These are phyloP conservation scores for Cutaneotrichosporon dermatis DNA, from an alignment of 1,284 basidiomycete species.

Conservation along the genomic window DNA sequence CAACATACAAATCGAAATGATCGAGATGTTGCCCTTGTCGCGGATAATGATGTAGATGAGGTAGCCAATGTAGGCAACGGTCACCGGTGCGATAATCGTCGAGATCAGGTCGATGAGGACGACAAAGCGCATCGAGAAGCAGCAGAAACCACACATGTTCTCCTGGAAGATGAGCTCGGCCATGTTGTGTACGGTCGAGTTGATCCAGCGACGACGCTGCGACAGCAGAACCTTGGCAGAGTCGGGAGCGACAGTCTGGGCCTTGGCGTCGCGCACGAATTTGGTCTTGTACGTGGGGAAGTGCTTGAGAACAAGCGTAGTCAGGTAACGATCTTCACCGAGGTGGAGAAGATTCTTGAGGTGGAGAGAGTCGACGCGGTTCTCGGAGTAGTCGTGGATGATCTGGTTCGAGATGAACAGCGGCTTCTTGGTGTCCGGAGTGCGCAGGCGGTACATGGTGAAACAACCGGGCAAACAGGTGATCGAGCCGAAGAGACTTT, in stretches of 20 bases:
- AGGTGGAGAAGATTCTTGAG: slow-evolving; percentile 96
- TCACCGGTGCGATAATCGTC: slow-evolving; percentile 86
- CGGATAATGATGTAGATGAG: slow-evolving; percentile 71
- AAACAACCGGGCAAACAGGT: slow-evolving; percentile 98
- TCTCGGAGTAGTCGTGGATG: slow-evolving; percentile 90
- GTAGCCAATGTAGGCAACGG: slow-evolving; percentile 86
- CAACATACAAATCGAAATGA: slow-evolving; percentile 82
- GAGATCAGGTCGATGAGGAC: slow-evolving; percentile 91
- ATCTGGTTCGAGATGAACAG: slow-evolving; percentile 83
- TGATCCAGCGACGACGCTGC: slow-evolving; percentile 96
- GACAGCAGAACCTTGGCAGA: slow-evolving; percentile 83
- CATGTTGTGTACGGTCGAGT: slow-evolving; percentile 94
- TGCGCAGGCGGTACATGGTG: slow-evolving; percentile 86
- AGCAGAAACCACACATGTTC: slow-evolving; percentile 93
- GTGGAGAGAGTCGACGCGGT: slow-evolving; percentile 92
- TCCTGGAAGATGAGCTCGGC: slow-evolving; percentile 85
- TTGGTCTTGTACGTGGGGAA: slow-evolving; percentile 90
- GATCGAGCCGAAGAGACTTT: slow-evolving; percentile 92
- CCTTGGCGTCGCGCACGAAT: slow-evolving; percentile 71
- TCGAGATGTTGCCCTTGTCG: slow-evolving; percentile 63
- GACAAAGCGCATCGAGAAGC: slow-evolving; percentile 97
- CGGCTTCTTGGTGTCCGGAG: slow-evolving; percentile 87
- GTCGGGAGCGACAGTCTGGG: slow-evolving; percentile 86
- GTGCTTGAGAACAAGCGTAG: slow-evolving; percentile 89
- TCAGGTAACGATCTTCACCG: slow-evolving; percentile 97